Evolutionary conservation across 768 basidiomycete genomes (phyloP).

Genomic region (Chalciporus piperatus): DNA sequence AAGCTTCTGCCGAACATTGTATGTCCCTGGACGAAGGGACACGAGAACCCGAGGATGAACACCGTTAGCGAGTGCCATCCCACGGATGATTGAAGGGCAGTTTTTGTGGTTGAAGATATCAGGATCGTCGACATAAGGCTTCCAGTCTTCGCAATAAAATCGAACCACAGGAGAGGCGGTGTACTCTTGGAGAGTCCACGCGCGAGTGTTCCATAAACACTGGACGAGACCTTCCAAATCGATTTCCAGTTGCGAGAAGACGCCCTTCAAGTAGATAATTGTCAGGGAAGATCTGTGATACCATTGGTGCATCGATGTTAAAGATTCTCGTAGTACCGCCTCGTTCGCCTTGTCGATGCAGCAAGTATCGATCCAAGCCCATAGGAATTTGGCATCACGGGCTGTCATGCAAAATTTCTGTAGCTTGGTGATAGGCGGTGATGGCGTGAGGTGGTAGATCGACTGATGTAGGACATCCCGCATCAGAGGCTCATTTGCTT

Average conservation of each 20-base stretch:
- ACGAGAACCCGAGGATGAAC: not conserved
- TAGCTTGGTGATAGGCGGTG: not conserved
- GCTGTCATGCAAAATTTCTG: not conserved
- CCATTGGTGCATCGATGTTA: conserved; percentile 16
- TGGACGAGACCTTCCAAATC: not conserved
- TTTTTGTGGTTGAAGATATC: conserved; percentile 6
- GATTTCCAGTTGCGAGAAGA: too few species aligned
- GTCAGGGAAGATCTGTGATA: conserved; percentile 12
- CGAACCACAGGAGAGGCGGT: conserved; percentile 4
- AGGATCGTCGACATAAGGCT: conserved; percentile 1
- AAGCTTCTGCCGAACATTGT: conserved; percentile 4
- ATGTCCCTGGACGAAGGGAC: not conserved
- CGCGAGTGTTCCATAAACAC: conserved; percentile 16
- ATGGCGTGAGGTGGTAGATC: not conserved
- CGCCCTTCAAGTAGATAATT: conserved; percentile 1
- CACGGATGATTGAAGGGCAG: not conserved
- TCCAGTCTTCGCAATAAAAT: conserved; percentile 15
- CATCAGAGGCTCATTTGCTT: not conserved
- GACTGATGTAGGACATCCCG: not conserved
- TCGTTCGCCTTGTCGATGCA: not conserved
- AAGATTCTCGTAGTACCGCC: conserved; percentile 8
- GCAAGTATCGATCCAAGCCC: conserved; percentile 2
- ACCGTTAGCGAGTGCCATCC: not conserved
- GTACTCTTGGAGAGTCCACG: conserved; percentile 10
- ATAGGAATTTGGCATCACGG: not conserved